Conservation (phyloP, 495 filamentous ascomycete genomes). For the Podospora comata region DNA sequence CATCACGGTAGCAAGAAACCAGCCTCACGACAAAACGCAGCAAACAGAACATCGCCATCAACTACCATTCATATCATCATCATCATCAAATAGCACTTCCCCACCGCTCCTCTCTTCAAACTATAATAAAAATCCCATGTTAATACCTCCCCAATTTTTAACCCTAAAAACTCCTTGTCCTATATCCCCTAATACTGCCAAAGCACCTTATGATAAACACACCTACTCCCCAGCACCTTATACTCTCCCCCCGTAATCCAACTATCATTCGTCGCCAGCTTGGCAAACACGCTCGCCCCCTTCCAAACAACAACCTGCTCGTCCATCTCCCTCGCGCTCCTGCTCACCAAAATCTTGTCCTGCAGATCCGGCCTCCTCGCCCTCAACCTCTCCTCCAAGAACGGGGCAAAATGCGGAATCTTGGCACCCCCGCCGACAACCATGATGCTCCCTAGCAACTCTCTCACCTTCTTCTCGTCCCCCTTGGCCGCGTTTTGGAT, state of each 20-base stretch:
- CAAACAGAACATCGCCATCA: too few relatives aligned
- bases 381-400: slow-evolving; percentile 78
- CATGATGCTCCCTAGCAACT: slow-evolving; percentile 94
- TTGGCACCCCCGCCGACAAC: slow-evolving; percentile 86
- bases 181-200: slow-evolving; percentile 54
- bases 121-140: too few relatives aligned
- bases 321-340: slow-evolving; percentile 86
- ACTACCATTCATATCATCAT: too few relatives aligned
- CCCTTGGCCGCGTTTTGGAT: slow-evolving; percentile 82
- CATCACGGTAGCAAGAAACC: too few relatives aligned
- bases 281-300: slow-evolving; percentile 95
- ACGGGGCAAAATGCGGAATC: slow-evolving; percentile 68
- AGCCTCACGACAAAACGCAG: too few relatives aligned
- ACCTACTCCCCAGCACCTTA: slow-evolving; percentile 74
- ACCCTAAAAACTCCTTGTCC: too few relatives aligned
- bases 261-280: slow-evolving; percentile 84
- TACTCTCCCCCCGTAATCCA: slow-evolving; percentile 90
- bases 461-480: slow-evolving; percentile 88
- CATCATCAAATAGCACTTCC: too few relatives aligned
- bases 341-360: slow-evolving; percentile 84
- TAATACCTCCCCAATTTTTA: too few relatives aligned
- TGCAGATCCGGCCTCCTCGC: slow-evolving; percentile 62
- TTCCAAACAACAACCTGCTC: slow-evolving; percentile 96
- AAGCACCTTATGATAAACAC: slow-evolving; percentile 83
- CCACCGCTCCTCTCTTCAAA: too few relatives aligned